These are phyloP conservation scores for Cladosporium sp. DNA, from an alignment of 2,329 filamentous ascomycete genomes.

Conservation along the genomic window DNA sequence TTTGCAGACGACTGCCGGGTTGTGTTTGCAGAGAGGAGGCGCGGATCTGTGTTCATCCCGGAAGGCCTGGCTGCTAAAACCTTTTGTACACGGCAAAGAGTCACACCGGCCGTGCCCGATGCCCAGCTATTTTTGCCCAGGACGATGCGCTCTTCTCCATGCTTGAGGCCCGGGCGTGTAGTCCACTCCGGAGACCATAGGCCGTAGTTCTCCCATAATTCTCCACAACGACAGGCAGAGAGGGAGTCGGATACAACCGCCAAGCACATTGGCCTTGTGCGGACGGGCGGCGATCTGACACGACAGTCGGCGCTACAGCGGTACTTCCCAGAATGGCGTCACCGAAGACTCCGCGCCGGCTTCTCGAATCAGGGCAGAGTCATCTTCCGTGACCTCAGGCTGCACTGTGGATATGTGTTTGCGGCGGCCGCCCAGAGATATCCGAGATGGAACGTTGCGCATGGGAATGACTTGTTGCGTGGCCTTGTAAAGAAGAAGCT, in stretches of 20 bases:
- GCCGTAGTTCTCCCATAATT: conserved; percentile 2
- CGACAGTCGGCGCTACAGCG: not conserved
- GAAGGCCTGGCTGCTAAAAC: conserved; percentile 4
- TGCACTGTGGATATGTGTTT: conserved; percentile 10
- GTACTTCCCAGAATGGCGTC: conserved; percentile 1
- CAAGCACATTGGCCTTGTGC: not conserved
- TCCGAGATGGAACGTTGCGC: conserved; percentile 9
- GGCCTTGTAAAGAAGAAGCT: not conserved
- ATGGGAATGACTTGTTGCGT: conserved; percentile 19
- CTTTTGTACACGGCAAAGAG: conserved; percentile 1
- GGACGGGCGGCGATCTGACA: not conserved
- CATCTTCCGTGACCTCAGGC: conserved; percentile 16
- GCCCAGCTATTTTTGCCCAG: conserved; percentile 4
- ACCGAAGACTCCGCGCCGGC: conserved; percentile 13
- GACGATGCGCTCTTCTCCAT: not conserved
- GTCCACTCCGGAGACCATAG: conserved; percentile 9
- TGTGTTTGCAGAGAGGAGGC: not conserved
- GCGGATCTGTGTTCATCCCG: conserved; percentile 13
- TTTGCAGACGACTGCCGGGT: not conserved
- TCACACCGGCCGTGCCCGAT: conserved; percentile 4
- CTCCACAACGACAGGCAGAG: not conserved
- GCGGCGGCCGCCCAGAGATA: conserved; percentile 4
- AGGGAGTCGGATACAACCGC: not conserved
- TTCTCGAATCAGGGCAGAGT: conserved; percentile 12
- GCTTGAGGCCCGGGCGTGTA: not conserved